phyloP scores from a whole-genome alignment of 768 basidiomycete species.

The Leccinellum rugosiceps region DNA sequence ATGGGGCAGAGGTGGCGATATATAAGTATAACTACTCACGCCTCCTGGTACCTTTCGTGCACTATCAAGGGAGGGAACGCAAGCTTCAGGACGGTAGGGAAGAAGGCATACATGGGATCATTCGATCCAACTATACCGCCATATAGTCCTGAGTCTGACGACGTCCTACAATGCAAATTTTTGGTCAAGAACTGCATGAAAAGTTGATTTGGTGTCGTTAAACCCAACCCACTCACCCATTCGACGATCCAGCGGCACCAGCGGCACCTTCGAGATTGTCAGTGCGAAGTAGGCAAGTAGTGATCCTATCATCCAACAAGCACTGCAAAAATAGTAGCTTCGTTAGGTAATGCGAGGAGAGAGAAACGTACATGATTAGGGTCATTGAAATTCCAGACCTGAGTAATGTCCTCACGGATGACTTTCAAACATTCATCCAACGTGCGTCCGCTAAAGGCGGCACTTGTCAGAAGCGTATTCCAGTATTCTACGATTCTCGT shows the following conservation, averaged over 20 bases:
- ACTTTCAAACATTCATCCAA: constrained; percentile 10
- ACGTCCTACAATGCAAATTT: not conserved
- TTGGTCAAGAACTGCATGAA: not conserved
- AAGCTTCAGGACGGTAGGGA: not conserved
- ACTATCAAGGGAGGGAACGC: not conserved
- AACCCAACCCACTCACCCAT: not conserved
- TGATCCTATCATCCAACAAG: constrained; percentile 2
- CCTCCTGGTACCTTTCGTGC: not conserved
- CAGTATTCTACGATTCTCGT: constrained; percentile 10
- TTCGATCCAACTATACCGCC: not conserved
- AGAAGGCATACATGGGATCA: not conserved
- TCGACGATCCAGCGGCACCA: not conserved
- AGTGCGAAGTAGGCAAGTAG: not conserved
- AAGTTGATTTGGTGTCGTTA: not conserved
- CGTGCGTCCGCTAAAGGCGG: constrained; percentile 5
- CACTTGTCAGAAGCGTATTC: constrained; percentile 7
- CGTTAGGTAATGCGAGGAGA: not conserved
- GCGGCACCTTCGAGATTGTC: not conserved
- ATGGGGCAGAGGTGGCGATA: too few species aligned
- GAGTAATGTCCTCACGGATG: constrained; percentile 10
- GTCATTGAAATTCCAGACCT: constrained; percentile 15
- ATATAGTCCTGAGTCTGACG: not conserved
- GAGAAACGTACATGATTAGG: constrained; percentile 1
- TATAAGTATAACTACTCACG: constrained; percentile 1
- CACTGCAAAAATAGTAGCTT: not conserved